Base-by-base conservation (phyloP, 176 grass and related monocot species). In the Thinopyrum elongatum region DNA sequence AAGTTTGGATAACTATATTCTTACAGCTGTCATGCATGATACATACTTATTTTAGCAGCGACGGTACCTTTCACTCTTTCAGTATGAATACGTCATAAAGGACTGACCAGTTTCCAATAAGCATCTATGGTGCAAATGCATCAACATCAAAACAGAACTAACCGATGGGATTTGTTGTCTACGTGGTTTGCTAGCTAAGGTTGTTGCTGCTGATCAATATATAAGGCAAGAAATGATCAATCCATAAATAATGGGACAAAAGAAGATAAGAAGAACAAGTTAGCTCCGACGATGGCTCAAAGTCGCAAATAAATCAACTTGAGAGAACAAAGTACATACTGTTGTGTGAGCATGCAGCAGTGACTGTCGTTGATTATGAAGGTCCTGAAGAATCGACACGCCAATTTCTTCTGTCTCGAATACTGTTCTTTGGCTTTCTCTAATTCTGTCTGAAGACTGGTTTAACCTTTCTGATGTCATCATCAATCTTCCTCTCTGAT, bases 381-480 rank as follows among this genome's bases (percentile, higher is more conserved):
- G 93, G 44, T 95, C 93, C 84, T 95, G 89, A 86, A 98, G 92
- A 89, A 98, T 95, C 42, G 91, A 85, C 10, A 84, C 91, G 13
- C 93, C 93, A 14, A 95, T 88, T 22, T 95, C 93, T 92, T 98
- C 93, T 44, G 91, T 98, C 66, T 95, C 93, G 7, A 98, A 85
- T 49, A 88, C 89, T 79, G 89, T 82, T 87, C 85, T 95, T 88
- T 89, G 91, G 86, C 82, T 92, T 80, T 98, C 91, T 72, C 86
- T 90, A 77, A 95, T 87, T 74, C 91, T 93, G 14, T 98, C 95
- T 34, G 83, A 92, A 21, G 91, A 95, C 21, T 98, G 91, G 83
- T 89, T 91, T 80, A 93, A 84, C 87, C 93, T 95, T 80, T 98
- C 93, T 81, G 93, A 95, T 79, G 93, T 87, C 89, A 95, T 89